Percentiles rank a stretch among this genome's conserved stretches.
Evolutionary conservation across 192 early-diverging fungal species (phyloP).

Genomic region (Coemansia sp.): DNA sequence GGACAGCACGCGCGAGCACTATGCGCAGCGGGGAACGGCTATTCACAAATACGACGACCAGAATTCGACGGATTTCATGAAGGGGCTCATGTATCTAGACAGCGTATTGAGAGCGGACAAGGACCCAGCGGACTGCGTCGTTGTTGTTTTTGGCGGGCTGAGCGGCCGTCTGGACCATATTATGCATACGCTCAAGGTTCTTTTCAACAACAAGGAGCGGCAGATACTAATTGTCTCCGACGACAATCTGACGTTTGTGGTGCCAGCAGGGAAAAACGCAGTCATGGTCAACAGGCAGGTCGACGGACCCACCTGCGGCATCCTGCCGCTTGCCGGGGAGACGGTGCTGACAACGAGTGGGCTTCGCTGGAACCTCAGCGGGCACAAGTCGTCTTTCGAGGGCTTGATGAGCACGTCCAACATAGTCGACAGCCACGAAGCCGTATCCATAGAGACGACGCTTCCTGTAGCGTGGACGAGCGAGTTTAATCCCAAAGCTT

Average conservation of each 20-base stretch:
- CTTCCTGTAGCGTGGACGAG: conserved; percentile 78
- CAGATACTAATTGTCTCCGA: conserved; percentile 65
- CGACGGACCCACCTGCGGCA: conserved; percentile 85
- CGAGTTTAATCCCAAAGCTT: conserved; percentile 51
- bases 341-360: conserved; percentile 68
- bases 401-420: conserved; percentile 85
- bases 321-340: conserved; percentile 71
- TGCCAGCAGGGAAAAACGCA: conserved; percentile 63
- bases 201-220: conserved; percentile 62
- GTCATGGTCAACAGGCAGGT: conserved; percentile 60
- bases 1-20: conserved; percentile 61
- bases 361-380: conserved; percentile 74
- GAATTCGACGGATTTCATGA: conserved; percentile 84
- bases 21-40: conserved; percentile 40
- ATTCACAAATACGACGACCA: conserved; percentile 54
- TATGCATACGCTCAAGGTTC: conserved; percentile 71
- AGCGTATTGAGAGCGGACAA: background rate
- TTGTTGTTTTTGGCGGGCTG: conserved; percentile 78
- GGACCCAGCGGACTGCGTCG: conserved; percentile 36
- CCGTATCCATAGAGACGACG: conserved; percentile 65
- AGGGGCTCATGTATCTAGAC: conserved; percentile 65
- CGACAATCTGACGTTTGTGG: conserved; percentile 64
- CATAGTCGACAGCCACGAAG: conserved; percentile 54
- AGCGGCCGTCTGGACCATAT: conserved; percentile 89
- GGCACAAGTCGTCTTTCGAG: conserved; percentile 62